These are phyloP conservation scores for Periconia digitata DNA, from an alignment of 2,329 filamentous ascomycete species.

Conservation along the genomic window DNA sequence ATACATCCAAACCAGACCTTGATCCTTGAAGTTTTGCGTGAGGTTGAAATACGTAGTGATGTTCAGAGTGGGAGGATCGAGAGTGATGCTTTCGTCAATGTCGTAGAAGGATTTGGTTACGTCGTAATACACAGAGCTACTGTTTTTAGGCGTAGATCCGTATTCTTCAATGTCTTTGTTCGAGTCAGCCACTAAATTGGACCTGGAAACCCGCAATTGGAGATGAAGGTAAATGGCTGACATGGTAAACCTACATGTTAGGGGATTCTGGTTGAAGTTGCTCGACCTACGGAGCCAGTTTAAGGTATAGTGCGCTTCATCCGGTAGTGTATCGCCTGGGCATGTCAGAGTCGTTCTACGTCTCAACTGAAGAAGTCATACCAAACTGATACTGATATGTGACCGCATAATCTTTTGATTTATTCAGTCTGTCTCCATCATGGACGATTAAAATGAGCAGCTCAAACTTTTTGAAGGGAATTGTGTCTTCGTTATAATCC, in stretches of 20 bases:
- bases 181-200: neutral
- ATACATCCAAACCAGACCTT: neutral
- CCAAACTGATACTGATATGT: neutral
- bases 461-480: slow-evolving; percentile 10
- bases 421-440: slow-evolving; percentile 15
- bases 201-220: neutral
- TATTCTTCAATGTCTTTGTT: neutral
- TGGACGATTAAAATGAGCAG: slow-evolving; percentile 14
- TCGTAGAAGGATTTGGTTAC: neutral
- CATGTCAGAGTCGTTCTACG: neutral
- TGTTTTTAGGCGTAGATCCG: neutral
- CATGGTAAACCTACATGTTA: neutral
- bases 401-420: slow-evolving; percentile 4
- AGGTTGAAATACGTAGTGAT: neutral
- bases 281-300: too few relatives aligned
- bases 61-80: neutral
- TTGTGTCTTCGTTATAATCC: slow-evolving; percentile 4
- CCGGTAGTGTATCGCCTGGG: neutral
- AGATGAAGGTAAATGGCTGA: neutral
- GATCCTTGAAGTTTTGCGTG: neutral
- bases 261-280: too few relatives aligned
- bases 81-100: neutral
- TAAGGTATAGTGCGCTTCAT: too few relatives aligned
- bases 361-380: neutral
- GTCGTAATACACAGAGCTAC: neutral